Percentiles rank a stretch among this genome's conserved stretches.
phyloP scores from a whole-genome alignment of 805 yeast genomes.

The Ogataea henricii region DNA sequence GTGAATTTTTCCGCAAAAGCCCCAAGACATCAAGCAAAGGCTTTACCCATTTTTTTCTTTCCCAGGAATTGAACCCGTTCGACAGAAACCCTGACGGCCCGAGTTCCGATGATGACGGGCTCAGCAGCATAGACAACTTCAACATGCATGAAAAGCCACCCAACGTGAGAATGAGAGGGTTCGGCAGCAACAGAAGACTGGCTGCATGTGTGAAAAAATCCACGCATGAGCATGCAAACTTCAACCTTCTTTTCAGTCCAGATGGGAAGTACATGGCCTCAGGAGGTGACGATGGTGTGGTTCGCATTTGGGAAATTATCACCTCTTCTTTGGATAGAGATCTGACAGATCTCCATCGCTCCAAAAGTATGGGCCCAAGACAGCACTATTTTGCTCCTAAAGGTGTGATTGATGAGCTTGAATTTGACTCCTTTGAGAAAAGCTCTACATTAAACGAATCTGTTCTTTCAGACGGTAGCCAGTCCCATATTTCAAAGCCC shows the following conservation, averaged over 20 bases:
- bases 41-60: conserved; percentile 56
- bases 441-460: conserved; percentile 19
- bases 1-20: conserved; percentile 48
- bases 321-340: conserved; percentile 67
- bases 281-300: conserved; percentile 73
- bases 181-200: neutral
- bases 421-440: conserved; percentile 15
- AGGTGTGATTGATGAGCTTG: conserved; percentile 10
- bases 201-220: conserved; percentile 8
- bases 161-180: conserved; percentile 1
- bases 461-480: conserved; percentile 8
- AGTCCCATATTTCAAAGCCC: conserved; percentile 3
- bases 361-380: neutral
- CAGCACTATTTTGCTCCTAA: neutral
- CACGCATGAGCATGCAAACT: conserved; percentile 51
- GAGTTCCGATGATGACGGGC: conserved; percentile 4
- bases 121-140: conserved; percentile 11
- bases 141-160: conserved; percentile 13
- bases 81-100: conserved; percentile 11
- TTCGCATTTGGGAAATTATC: conserved; percentile 80
- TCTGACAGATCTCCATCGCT: neutral
- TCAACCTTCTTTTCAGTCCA: conserved; percentile 68
- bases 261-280: conserved; percentile 86
- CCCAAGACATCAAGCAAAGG: conserved; percentile 47
- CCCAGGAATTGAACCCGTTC: conserved; percentile 57